phyloP scores from a whole-genome alignment of 129 eudicot genomes.

The Tagetes erecta region DNA sequence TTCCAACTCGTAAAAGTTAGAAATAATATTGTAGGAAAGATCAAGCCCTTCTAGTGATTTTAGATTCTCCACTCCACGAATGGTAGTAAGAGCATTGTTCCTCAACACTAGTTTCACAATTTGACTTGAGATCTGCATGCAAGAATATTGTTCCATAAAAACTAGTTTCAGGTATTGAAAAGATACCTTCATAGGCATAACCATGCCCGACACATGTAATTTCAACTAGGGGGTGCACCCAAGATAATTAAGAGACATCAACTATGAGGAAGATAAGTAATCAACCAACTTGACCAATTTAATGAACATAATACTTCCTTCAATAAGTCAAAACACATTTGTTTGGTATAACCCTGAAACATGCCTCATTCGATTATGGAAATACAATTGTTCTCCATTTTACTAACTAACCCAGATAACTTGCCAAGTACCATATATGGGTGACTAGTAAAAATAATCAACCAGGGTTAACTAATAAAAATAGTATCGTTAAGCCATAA shows the following conservation, averaged over 20 bases:
- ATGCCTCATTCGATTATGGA: not conserved
- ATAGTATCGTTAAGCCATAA: too few species aligned
- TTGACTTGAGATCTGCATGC: slow-evolving; percentile 68
- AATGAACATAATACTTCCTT: not conserved
- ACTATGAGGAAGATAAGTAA: not conserved
- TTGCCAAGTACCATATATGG: not conserved
- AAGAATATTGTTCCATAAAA: slow-evolving; percentile 12
- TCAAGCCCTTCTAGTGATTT: slow-evolving; percentile 86
- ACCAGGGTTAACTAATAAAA: not conserved
- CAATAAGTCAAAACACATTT: not conserved
- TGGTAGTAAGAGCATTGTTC: slow-evolving; percentile 80
- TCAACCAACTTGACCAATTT: not conserved
- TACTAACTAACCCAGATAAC: not conserved
- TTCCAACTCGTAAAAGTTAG: slow-evolving; percentile 73
- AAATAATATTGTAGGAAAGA: slow-evolving; percentile 85
- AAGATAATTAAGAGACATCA: not conserved
- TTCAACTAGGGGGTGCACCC: not conserved
- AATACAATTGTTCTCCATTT: not conserved
- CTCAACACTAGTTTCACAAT: slow-evolving; percentile 87
- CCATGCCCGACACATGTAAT: not conserved
- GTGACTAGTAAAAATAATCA: not conserved
- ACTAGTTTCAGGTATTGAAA: slow-evolving; percentile 2
- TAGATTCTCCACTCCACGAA: slow-evolving; percentile 76
- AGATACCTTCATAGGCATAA: not conserved
- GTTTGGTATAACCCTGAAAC: not conserved